These are phyloP conservation scores for Geranium rotundifolium DNA, from an alignment of 345 rosid genomes.

Conservation along the genomic window DNA sequence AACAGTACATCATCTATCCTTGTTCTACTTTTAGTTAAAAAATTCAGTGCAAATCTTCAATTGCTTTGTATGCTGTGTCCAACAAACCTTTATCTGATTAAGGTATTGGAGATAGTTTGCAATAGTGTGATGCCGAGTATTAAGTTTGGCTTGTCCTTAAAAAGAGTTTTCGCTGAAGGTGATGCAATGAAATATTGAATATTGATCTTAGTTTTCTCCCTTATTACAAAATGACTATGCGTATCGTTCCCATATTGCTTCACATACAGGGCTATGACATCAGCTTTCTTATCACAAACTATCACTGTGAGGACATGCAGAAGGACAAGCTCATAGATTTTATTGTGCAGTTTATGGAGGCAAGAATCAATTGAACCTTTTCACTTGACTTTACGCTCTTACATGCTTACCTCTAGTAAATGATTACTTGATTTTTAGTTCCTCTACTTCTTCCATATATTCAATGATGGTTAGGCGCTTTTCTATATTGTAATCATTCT, in stretches of 20 bases:
- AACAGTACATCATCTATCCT: neutral
- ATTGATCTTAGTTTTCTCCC: neutral
- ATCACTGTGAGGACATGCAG: conserved; percentile 98
- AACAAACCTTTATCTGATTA: neutral
- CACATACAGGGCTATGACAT: conserved; percentile 83
- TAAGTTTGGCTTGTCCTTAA: too few relatives aligned
- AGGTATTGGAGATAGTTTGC: neutral
- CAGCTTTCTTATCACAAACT: conserved; percentile 96
- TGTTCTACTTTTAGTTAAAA: too few relatives aligned
- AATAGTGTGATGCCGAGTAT: too few relatives aligned
- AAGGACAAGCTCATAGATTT: conserved; percentile 92
- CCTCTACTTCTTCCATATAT: too few relatives aligned
- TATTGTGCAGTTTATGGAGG: conserved; percentile 97
- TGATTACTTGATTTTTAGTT: neutral
- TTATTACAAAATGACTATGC: too few relatives aligned
- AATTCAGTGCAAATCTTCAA: neutral
- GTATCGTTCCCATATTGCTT: neutral
- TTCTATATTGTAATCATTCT: neutral
- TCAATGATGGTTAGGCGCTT: neutral
- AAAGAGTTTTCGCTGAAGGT: too few relatives aligned
- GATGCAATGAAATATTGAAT: neutral
- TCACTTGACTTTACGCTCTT: neutral
- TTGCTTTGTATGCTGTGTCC: neutral
- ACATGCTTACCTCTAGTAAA: neutral
- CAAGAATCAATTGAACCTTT: conserved; percentile 26